Base-by-base conservation (phyloP, 2,329 filamentous ascomycete genomes). In the Neocucurbitaria cava region DNA sequence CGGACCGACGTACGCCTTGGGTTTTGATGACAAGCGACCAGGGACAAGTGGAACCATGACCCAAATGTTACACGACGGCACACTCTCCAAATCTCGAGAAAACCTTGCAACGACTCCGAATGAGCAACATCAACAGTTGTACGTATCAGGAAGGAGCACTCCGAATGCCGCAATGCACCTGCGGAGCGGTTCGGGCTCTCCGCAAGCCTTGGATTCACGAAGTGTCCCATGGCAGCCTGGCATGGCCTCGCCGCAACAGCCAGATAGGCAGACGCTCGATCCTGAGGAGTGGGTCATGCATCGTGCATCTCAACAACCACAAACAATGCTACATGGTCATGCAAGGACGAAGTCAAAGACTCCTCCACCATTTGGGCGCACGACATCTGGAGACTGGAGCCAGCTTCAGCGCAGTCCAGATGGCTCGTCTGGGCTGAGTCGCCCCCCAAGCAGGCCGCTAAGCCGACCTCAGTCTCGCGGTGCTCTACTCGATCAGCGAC, bases 241-340 rank as follows among this genome's bases (percentile, higher is more conserved):
- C 31, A 85, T 85, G 69, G 79, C 81, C 2, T 77, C 82, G 31
- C 76, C 79, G 11, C 80, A 80, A 9, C 67, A 68, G 20, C 76
- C 79, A 24, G 74, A 79, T 13, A 81, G 82, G n/a, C 81, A 78
- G 38, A 78, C 76, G 8, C 70, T 96, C 11, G 90, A 89, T 4
- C 83, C 92, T 0, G 91, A 96, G 72, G 87, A 96, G 65, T 96
- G 89, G 76, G 91, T 96, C 5, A 87, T 92, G 65, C 89, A 94
- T 64, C 87, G 91, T 58, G 89, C 88, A 20, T 81, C 85, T 11
- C 74, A 78, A 38, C 78, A 79, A 3, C 80, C 82, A 9, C 69
- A 66, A 40, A 54, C 64, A 38, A 85, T 71, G 10, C 58, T 68
- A 35, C 64, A 65, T 46, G 77, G 80, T 1, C 89, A 91, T 68